phyloP scores from a whole-genome alignment of 441 rosid species.

The Gossypium schwendimanii region DNA sequence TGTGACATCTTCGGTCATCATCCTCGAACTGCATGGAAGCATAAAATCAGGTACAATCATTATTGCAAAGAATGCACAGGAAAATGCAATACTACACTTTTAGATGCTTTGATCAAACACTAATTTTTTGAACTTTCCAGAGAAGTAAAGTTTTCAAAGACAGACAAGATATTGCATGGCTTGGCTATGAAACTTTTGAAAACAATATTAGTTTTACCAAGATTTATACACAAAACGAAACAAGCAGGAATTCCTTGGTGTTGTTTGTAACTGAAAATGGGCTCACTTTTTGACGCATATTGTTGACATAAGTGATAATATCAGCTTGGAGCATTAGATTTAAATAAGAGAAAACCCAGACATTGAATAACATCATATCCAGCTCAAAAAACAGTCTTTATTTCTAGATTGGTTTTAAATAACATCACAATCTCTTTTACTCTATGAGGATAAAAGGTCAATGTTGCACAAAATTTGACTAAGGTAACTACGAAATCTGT shows the following conservation, averaged over 20 bases:
- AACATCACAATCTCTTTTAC: background rate
- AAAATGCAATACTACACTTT: background rate
- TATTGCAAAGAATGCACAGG: background rate
- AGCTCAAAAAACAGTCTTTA: background rate
- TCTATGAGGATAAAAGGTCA: background rate
- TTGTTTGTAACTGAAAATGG: background rate
- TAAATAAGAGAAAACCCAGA: background rate
- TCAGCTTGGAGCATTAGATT: background rate
- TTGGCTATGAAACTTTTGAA: background rate
- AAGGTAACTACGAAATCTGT: background rate
- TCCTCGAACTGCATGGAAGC: slow-evolving; percentile 40
- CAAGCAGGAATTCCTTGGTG: no score
- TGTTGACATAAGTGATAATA: background rate
- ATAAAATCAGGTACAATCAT: background rate
- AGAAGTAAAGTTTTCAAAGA: background rate
- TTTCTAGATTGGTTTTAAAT: background rate
- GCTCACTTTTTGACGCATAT: background rate
- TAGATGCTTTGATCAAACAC: background rate
- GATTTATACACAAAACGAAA: background rate
- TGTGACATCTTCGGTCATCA: slow-evolving; percentile 46
- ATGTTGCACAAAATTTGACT: background rate
- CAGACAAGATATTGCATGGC: background rate
- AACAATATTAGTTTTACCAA: background rate
- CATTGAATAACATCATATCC: background rate
- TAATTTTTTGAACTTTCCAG: background rate